These are phyloP conservation scores for Magnusiomyces ingens DNA, from an alignment of 1,139 yeast genomes.

Conservation along the genomic window DNA sequence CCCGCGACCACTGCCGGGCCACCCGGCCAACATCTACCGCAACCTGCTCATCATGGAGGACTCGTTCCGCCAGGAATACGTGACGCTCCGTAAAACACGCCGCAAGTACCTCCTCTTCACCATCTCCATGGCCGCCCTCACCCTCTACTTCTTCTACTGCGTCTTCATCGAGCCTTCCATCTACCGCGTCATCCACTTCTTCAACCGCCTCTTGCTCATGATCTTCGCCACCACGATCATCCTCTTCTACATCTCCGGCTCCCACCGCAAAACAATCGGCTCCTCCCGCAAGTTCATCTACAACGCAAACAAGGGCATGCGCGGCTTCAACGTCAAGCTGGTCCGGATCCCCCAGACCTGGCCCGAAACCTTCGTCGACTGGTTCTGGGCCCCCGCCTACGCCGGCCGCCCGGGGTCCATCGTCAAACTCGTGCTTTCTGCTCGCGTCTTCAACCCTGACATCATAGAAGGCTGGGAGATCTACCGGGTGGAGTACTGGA, in stretches of 20 bases:
- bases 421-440: conserved; percentile 68
- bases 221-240: conserved; percentile 65
- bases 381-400: conserved; percentile 25
- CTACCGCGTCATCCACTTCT: conserved; percentile 31
- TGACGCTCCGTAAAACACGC: conserved; percentile 61
- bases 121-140: conserved; percentile 39
- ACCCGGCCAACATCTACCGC: conserved; percentile 34
- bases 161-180: conserved; percentile 30
- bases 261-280: conserved; percentile 77
- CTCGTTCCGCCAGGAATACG: conserved; percentile 70
- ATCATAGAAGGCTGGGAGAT: conserved; percentile 93
- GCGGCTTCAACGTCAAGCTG: conserved; percentile 72
- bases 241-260: conserved; percentile 81
- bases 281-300: conserved; percentile 71
- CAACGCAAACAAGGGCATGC: conserved; percentile 77
- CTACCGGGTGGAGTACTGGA: conserved; percentile 91
- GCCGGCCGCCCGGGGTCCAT: conserved; percentile 23
- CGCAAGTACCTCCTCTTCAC: conserved; percentile 70
- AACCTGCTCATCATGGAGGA: conserved; percentile 81
- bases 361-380: conserved; percentile 37
- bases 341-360: conserved; percentile 62
- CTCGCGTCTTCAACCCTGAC: conserved; percentile 75
- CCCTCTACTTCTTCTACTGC: conserved; percentile 29
- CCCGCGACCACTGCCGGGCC: conserved; percentile 17
- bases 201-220: conserved; percentile 53